These are phyloP conservation scores for Penstemon davidsonii DNA, from an alignment of 257 asterid species.

Conservation along the genomic window DNA sequence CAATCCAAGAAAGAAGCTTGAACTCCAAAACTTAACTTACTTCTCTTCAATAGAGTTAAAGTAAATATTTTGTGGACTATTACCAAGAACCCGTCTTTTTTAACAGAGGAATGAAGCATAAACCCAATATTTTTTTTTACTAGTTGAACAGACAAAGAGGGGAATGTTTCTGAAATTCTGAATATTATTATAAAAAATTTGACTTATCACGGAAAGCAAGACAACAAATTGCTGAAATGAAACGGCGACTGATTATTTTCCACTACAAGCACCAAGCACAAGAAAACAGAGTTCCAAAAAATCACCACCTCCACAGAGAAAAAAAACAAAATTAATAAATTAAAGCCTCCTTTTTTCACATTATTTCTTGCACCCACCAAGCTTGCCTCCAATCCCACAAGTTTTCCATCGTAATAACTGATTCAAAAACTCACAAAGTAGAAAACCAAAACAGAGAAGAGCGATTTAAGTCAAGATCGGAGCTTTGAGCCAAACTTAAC, in stretches of 20 bases:
- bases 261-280: constrained; percentile 29
- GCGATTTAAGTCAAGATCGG: constrained; percentile 29
- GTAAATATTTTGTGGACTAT: no score
- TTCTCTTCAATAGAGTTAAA: no score
- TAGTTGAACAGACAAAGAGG: constrained; percentile 7
- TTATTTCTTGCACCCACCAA: constrained; percentile 36
- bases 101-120: no score
- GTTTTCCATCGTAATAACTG: constrained; percentile 36
- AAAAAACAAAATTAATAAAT: background rate
- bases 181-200: background rate
- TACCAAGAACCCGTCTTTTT: no score
- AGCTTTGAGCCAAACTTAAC: constrained; percentile 32
- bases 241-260: constrained; percentile 1
- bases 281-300: constrained; percentile 26
- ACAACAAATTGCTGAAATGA: constrained; percentile 18
- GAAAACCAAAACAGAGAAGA: background rate
- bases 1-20: constrained; percentile 1
- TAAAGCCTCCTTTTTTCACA: constrained; percentile 12
- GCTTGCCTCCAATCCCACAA: constrained; percentile 43
- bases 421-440: background rate
- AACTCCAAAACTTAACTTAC: background rate
- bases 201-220: constrained; percentile 32
- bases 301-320: constrained; percentile 15
- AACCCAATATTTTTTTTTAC: no score
- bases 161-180: constrained; percentile 21